Base-by-base conservation (phyloP, 2,329 filamentous ascomycete genomes). In the Trichoderma afroharzianum region DNA sequence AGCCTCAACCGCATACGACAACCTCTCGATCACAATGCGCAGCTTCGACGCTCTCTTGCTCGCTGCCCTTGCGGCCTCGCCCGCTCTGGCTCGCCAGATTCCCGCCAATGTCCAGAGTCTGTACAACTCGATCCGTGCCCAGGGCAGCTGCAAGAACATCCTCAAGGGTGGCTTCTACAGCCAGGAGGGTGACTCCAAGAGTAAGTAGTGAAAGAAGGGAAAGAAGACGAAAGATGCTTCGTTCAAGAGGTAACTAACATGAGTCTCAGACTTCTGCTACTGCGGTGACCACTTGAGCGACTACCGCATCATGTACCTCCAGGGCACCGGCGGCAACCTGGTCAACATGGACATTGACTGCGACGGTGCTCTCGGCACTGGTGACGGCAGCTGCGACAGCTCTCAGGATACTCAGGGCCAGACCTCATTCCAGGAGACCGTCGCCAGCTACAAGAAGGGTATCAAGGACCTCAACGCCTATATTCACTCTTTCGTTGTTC, bases 401-500 rank as follows among this genome's bases (percentile, higher is more conserved):
- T 84, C 83, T 32, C 76, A 74, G 1, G 83, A 85, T 73, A 80
- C 78, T 3, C 83, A 85, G 73, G 74, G 73, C 33, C 73, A 81
- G 58, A 88, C 87, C 0, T 79, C 84, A 0, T 88, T 88, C 76
- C 76, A 80, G 43, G 77, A 81, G 30, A 76, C 74, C 0, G 74
- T 86, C 5, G 72, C 73, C 1, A 47, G 74, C 11, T 85, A 83
- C 72, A 79, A 79, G 3, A 74, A 74, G n/a, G 81, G 80, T 2
- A 74, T 81, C 24, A 75, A 76, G 0, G 86, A 88, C 68, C 77
- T 88, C 9, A 83, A 88, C 75, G 80, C 86, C 0, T 84, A 86
- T 63, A 79, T 86, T 2, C 86, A 88, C 74, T 82, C 85, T 0
- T 88, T 85, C 70, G 83, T 88, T 7, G 87, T 88, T 0, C 84